Percentiles rank a stretch among this genome's conserved stretches.
These are phyloP conservation scores for Rhizoctonia solani DNA, from an alignment of 1,284 basidiomycete genomes.

Conservation along the genomic window DNA sequence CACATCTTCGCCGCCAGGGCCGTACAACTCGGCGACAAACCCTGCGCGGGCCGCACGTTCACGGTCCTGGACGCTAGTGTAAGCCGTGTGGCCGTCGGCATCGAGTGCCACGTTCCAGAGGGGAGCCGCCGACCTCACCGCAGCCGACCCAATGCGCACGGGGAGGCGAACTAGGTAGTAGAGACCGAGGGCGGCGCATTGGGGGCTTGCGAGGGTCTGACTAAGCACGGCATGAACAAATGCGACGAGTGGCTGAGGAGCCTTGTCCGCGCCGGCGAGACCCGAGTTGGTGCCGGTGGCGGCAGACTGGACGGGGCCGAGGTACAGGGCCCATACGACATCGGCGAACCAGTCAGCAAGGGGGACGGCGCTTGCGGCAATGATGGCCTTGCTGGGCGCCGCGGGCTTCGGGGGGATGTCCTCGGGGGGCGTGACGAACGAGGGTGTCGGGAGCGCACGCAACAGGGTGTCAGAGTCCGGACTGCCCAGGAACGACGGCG, in stretches of 20 bases:
- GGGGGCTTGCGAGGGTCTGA: constrained; percentile 35
- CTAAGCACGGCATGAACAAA: constrained; percentile 32
- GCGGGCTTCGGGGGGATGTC: constrained; percentile 3
- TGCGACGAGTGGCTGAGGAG: constrained; percentile 22
- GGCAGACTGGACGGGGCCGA: constrained; percentile 14
- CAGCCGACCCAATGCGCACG: constrained; percentile 1
- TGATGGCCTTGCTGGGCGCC: constrained; percentile 28
- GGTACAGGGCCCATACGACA: constrained; percentile 34
- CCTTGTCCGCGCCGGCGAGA: constrained; percentile 30
- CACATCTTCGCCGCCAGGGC: constrained; percentile 21
- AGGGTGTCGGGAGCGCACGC: constrained; percentile 18
- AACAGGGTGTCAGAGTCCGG: no score
- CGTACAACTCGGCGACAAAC: constrained; percentile 27
- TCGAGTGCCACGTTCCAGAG: constrained; percentile 16
- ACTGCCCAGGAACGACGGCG: no score
- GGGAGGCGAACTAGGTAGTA: constrained; percentile 35
- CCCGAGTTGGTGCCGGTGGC: constrained; percentile 1
- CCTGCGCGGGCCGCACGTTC: constrained; percentile 25
- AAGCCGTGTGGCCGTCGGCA: constrained; percentile 20
- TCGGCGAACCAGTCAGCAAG: constrained; percentile 37
- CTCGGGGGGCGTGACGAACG: constrained; percentile 9
- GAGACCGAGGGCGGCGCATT: constrained; percentile 35
- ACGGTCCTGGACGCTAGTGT: constrained; percentile 19
- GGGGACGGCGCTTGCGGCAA: constrained; percentile 36
- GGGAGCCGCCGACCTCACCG: background rate